Evolutionary conservation across 2,329 filamentous ascomycete genomes (phyloP).

Genomic region (Claviceps sp.): DNA sequence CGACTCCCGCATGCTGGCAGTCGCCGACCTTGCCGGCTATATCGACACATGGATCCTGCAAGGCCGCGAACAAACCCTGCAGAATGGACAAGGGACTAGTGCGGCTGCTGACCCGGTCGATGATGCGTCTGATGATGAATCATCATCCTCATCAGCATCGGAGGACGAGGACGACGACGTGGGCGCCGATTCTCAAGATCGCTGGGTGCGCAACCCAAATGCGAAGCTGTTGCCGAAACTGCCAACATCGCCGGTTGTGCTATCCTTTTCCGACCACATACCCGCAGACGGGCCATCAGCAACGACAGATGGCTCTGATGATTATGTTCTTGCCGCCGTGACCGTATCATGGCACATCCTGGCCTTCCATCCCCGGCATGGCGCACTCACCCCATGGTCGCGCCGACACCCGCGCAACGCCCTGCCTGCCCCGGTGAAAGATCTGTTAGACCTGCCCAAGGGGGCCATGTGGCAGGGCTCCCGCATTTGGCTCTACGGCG

Average conservation of each 20-base stretch:
- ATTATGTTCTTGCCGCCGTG: conserved; percentile 39
- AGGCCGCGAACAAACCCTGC: conserved; percentile 17
- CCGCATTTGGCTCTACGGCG: conserved; percentile 78
- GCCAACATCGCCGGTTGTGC: conserved; percentile 46
- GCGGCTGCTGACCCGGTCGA: conserved; percentile 19
- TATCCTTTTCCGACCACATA: conserved; percentile 50
- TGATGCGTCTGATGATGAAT: conserved; percentile 25
- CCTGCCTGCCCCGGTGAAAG: conserved; percentile 61
- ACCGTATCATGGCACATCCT: conserved; percentile 52
- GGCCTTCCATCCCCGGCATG: conserved; percentile 66
- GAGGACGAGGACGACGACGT: conserved; percentile 29
- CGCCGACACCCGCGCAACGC: conserved; percentile 63
- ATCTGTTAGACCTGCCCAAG: conserved; percentile 67
- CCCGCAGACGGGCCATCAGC: conserved; percentile 18
- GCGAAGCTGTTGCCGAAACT: conserved; percentile 57
- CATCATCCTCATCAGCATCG: conserved; percentile 16
- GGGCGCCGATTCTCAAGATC: conserved; percentile 28
- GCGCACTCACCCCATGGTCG: conserved; percentile 73
- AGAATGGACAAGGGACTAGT: conserved; percentile 19
- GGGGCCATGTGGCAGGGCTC: conserved; percentile 71
- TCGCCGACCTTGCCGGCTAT: conserved; percentile 70
- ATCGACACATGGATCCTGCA: conserved; percentile 76
- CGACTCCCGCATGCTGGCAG: conserved; percentile 66
- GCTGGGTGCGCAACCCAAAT: conserved; percentile 64
- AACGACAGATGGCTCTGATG: conserved; percentile 18